A percentile compares a stretch with the other conserved stretches of the same genome.
These are phyloP conservation scores for Neonectria coccinea DNA, from an alignment of 2,329 filamentous ascomycete genomes.

Conservation along the genomic window DNA sequence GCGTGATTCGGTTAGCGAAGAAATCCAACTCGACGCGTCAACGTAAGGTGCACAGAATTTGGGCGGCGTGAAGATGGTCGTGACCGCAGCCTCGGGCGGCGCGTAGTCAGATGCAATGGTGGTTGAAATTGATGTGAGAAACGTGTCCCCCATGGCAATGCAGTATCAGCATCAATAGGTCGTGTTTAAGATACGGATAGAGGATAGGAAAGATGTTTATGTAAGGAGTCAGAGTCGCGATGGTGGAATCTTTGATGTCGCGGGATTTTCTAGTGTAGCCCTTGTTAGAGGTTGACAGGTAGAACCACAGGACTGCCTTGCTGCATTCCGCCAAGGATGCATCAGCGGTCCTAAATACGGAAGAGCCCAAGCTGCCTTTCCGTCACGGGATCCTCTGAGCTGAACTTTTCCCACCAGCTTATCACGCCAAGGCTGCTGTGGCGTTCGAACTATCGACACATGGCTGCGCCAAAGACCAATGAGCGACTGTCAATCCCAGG, in stretches of 20 bases:
- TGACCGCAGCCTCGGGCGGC: neutral
- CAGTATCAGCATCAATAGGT: no score
- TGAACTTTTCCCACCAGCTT: neutral
- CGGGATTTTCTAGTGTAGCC: no score
- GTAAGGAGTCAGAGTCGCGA: neutral
- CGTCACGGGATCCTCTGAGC: neutral
- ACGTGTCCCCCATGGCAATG: neutral
- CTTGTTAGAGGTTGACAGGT: no score
- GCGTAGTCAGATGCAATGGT: neutral
- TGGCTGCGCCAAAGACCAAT: neutral
- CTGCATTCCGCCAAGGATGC: no score
- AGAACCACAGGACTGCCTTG: no score
- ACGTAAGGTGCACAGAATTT: conserved; percentile 8
- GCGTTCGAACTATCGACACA: conserved; percentile 1
- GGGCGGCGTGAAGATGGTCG: conserved; percentile 8
- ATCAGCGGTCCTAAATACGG: no score
- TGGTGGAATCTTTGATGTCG: neutral
- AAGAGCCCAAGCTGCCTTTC: neutral
- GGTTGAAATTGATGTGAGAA: neutral
- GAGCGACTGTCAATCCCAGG: neutral
- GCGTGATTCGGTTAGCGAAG: conserved; percentile 8
- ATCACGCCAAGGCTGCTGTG: neutral
- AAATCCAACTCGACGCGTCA: neutral
- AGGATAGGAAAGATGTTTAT: neutral
- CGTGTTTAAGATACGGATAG: no score